phyloP scores from a whole-genome alignment of 768 basidiomycete genomes.

The Boletus insuetus region DNA sequence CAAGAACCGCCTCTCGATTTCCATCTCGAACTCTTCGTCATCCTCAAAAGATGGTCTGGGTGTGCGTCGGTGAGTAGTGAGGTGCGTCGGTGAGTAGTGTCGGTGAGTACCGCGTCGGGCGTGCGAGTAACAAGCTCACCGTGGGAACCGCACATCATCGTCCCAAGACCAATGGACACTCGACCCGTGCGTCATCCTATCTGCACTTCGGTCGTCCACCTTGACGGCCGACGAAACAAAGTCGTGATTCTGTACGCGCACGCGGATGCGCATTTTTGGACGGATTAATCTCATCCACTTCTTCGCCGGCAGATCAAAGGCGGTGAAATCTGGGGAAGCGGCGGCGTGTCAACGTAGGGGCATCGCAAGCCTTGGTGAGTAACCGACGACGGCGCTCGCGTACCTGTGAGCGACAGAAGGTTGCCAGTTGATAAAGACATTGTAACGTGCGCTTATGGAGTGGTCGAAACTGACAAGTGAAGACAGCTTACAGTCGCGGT shows the following conservation, averaged over 20 bases:
- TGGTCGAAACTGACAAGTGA: neutral
- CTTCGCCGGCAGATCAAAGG: conserved; percentile 16
- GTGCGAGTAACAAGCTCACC: conserved; percentile 10
- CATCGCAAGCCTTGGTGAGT: too few species aligned
- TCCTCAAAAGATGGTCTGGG: conserved; percentile 15
- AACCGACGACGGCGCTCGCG: neutral
- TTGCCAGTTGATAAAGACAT: conserved; percentile 8
- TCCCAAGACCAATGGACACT: conserved; percentile 16
- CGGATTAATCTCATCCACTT: conserved; percentile 17
- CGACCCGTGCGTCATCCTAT: neutral
- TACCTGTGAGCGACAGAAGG: conserved; percentile 19
- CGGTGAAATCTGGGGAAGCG: conserved; percentile 20
- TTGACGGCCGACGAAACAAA: conserved; percentile 19
- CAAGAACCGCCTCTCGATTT: conserved; percentile 20
- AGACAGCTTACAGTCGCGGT: too few species aligned
- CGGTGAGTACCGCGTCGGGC: neutral
- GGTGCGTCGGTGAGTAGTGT: too few species aligned
- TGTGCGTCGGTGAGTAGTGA: conserved; percentile 1
- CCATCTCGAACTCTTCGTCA: conserved; percentile 18
- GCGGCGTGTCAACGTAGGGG: too few species aligned
- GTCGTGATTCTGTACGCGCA: conserved; percentile 5
- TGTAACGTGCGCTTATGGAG: too few species aligned
- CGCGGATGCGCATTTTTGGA: conserved; percentile 24
- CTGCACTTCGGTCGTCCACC: neutral
- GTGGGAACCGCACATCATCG: conserved; percentile 8